These are phyloP conservation scores for Suillus americanus DNA, from an alignment of 768 basidiomycete genomes.

Conservation along the genomic window DNA sequence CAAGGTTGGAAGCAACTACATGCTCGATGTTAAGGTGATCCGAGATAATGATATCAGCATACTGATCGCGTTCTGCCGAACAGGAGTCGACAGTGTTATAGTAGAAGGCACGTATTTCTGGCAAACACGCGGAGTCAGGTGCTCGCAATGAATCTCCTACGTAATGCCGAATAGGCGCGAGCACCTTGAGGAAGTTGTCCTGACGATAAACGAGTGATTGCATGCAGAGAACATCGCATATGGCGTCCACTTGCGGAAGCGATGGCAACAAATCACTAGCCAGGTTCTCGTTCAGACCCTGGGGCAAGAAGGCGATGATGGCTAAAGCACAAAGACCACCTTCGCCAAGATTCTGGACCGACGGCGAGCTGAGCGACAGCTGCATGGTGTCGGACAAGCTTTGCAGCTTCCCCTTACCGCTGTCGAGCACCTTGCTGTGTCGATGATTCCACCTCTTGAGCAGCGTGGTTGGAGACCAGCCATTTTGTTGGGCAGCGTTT, in stretches of 20 bases:
- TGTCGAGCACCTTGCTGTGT: not conserved
- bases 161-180: not conserved
- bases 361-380: slow-evolving; percentile 1
- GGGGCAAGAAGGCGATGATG: slow-evolving; percentile 1
- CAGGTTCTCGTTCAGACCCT: not conserved
- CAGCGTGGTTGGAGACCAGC: not conserved
- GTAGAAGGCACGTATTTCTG: not conserved
- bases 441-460: not conserved
- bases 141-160: not conserved
- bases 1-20: not conserved
- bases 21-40: not conserved
- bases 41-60: not conserved
- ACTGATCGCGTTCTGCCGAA: not conserved
- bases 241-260: not conserved
- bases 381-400: not conserved
- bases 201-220: not conserved
- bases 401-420: not conserved
- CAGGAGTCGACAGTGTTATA: not conserved
- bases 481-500: not conserved
- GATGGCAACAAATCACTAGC: not conserved
- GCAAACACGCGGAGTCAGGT: not conserved
- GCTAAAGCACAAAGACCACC: not conserved
- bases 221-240: not conserved
- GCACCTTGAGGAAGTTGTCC: not conserved
- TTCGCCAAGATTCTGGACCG: not conserved